Conservation (phyloP, 805 yeast genomes). For the Saturnispora ahearnii region DNA sequence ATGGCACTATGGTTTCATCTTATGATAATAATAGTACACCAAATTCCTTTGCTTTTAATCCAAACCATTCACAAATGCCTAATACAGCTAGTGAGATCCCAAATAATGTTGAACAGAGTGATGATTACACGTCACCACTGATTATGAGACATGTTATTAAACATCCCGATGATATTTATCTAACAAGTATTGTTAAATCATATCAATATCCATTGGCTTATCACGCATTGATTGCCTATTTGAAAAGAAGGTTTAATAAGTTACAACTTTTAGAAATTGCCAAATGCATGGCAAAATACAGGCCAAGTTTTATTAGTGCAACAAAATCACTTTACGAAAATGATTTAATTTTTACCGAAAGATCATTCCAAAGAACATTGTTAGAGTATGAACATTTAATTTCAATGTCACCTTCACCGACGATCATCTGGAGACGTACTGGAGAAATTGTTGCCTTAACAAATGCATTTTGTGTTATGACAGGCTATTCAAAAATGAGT, state of each 20-base stretch:
- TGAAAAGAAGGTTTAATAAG: constrained; percentile 41
- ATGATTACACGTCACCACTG: constrained; percentile 48
- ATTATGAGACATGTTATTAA: constrained; percentile 48
- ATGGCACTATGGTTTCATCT: constrained; percentile 25
- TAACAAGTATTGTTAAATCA: constrained; percentile 35
- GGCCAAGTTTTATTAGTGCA: constrained; percentile 72
- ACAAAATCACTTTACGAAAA: constrained; percentile 64
- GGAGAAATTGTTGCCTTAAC: constrained; percentile 79
- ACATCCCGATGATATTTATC: constrained; percentile 40
- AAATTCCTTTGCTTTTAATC: constrained; percentile 39
- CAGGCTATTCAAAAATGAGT: constrained; percentile 54
- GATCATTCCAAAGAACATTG: constrained; percentile 47
- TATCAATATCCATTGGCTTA: constrained; percentile 57
- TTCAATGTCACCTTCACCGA: constrained; percentile 63
- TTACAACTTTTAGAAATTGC: constrained; percentile 35
- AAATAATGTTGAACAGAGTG: constrained; percentile 29
- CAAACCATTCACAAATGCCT: constrained; percentile 43
- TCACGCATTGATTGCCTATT: constrained; percentile 48
- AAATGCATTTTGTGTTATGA: constrained; percentile 60
- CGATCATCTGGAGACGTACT: constrained; percentile 78
- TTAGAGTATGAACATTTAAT: constrained; percentile 48
- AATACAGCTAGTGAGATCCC: constrained; percentile 40
- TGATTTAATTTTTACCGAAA: constrained; percentile 55
- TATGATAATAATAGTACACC: constrained; percentile 28
- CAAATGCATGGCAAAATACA: constrained; percentile 52